Evolutionary conservation across 768 basidiomycete genomes (phyloP).

Genomic region (Leccinum imitatum): DNA sequence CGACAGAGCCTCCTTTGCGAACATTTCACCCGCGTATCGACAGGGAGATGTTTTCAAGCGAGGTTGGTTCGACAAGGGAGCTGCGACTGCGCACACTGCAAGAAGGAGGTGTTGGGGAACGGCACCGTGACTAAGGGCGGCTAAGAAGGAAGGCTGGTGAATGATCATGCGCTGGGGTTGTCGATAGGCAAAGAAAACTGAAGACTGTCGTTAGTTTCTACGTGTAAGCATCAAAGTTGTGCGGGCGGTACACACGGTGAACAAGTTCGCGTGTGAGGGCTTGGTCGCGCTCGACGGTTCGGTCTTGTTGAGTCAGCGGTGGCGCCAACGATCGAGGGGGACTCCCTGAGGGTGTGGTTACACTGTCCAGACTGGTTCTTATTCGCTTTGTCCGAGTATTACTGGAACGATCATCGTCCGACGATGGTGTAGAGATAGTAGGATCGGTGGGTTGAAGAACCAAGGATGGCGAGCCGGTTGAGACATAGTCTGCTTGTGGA

Average conservation of each 20-base stretch:
- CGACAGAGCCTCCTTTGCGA: conserved; percentile 58
- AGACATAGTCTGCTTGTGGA: conserved; percentile 15
- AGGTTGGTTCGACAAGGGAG: conserved; percentile 70
- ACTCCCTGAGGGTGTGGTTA: conserved; percentile 33
- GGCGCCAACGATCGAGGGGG: conserved; percentile 38
- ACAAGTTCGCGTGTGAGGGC: conserved; percentile 70
- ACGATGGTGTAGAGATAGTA: conserved; percentile 19
- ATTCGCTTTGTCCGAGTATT: conserved; percentile 52
- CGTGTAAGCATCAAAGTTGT: not conserved
- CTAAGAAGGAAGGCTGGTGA: conserved; percentile 76
- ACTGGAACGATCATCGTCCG: conserved; percentile 42
- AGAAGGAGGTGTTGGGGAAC: conserved; percentile 71
- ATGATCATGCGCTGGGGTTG: conserved; percentile 76
- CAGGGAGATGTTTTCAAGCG: conserved; percentile 54
- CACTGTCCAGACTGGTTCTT: conserved; percentile 40
- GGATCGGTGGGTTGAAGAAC: conserved; percentile 15
- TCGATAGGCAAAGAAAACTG: conserved; percentile 82
- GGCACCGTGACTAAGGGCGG: conserved; percentile 60
- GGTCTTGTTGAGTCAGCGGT: conserved; percentile 37
- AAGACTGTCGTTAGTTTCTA: conserved; percentile 5
- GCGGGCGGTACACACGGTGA: conserved; percentile 50
- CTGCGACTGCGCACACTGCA: conserved; percentile 76
- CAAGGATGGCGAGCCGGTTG: conserved; percentile 17
- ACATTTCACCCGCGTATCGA: conserved; percentile 53
- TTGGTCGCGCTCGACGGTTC: conserved; percentile 54